Base-by-base conservation (phyloP, 306 rosid species). In the Dicorynia guianensis region DNA sequence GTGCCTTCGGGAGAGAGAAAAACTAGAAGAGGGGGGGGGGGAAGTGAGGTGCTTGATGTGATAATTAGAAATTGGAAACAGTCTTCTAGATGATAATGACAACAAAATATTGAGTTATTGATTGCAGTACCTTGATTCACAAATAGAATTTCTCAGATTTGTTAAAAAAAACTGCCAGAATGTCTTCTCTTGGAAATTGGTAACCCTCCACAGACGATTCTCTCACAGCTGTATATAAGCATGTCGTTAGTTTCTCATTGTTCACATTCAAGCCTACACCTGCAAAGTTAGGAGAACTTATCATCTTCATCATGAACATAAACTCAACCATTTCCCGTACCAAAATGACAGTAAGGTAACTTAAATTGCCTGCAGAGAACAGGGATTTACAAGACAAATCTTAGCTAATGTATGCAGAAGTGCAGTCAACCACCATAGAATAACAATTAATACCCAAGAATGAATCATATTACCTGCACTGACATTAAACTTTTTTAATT, bases 251-350 rank as follows among this genome's bases (percentile, higher is more conserved):
- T 77, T 89, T 87, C 76, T 89, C 93, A 69, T 95, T 95, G 63
- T 78, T 86, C 59, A 95, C 80, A 82, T 95, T 95, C 88, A 95
- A 84, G 53, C 99, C 99, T 66, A 95, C 65, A 57, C 97, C 99
- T 95, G 91, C 79, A 82, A 73, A 58, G 78, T 85, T 9, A 49
- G 36, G 54, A 77, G 72, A 56, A 59, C 33, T 54, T 80, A 70
- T 39, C 58, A 80, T 25, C 65, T 68, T 48, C 64, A 70, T 75
- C 72, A 52, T 15, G 42, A 40, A 42, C 67, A 47, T 33, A 75
- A 66, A 73, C 12, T 39, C 17, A 71, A 40, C 56, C 25, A 12
- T 63, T 75, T 70, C 20, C 43, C 13, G 13, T 33, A 35, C 63
- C 36, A 14, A 71, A 64, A 70, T 35, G n/a, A 49, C 38, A 67